Base-by-base conservation (phyloP, 345 rosid species). In the Salix viminalis region DNA sequence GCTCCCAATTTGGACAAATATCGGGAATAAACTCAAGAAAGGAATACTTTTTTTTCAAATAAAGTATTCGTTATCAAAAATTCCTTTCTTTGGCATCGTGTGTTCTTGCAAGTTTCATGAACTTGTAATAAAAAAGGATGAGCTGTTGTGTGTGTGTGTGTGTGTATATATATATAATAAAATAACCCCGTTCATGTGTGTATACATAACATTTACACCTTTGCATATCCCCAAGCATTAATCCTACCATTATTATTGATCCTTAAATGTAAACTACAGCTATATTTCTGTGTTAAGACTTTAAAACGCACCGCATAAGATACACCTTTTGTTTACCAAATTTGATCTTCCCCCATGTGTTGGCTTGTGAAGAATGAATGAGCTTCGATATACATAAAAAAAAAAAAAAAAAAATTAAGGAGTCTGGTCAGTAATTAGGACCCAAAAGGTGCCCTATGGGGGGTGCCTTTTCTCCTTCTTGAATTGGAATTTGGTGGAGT, bases 401-500 rank as follows among this genome's bases (percentile, higher is more conserved):
- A 41, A 75, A 70, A 60, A 2, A 65, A 36, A 34, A 34, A 4
- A 4, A 36, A 36, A 4, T 19, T 16, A 71, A 13, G 70, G 26
- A 2, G 21, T 18, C 24, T 70, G 21, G 41, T 41, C 14, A 30
- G 30, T 50, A 16, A 41, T 62, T 75, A 79, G 58, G 78, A 62
- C 56, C 77, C 73, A 44, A 80, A 89, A 65, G 98, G 96, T 67
- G 98, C 94, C 74, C 98, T 85, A 42, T 81, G 97, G 73, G 98
- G 97, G 54, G 89, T 85, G 77, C 97, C 97, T 87, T 94, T 94
- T 81, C 98, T 89, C 79, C 98, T 86, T 61, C 96, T 90, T 80
- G 86, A 84, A 75, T 79, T 86, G 34, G 94, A 85, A 81, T 83
- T 86, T 68, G 87, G 86, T 74, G 89, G 87, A 72, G 85, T 84